Evolutionary conservation across 2,329 filamentous ascomycete genomes (phyloP), one percentile per base, ranked within the genome.

Genomic region (Coleophoma eucalyptorum): DNA sequence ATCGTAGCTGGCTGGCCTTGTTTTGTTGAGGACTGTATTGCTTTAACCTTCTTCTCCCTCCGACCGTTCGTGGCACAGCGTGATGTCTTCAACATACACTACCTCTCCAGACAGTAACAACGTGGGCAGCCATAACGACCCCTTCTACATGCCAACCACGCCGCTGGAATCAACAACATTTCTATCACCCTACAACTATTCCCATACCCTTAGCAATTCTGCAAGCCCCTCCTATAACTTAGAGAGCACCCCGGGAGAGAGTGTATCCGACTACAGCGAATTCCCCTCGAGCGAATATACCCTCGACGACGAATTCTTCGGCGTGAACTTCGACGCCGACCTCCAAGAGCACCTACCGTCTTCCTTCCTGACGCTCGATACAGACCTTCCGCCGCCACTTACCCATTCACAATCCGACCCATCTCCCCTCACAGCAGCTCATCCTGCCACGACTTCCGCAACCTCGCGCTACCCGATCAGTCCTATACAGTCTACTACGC

Each of bases 241-340:
- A 35, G 47, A 53, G 16, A 58, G 56, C 49, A 64, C 60, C 12
- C 57, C 60, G 15, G 62, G 60, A 32, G 63, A 62, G 40, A 62
- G 59, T 43, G 34, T 58, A 26, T 63, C 59, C 19, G 62, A 62
- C 10, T 64, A 61, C 40, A 65, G 60, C 50, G 58, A 55, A 38
- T 62, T 62, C 50, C 58, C 61, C 26, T 52, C 54, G 16, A 64
- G 62, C 49, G 63, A 66, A 26, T 55, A 59, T 50, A 58, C 57
- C 46, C 34, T 58, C 21, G 61, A 62, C 26, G 64, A 67, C 53
- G 57, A 58, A 31, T 67, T 64, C 58, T 61, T 63, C 38, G 63
- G 64, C 10, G 64, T 66, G n/a, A 61, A 66, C 57, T 66, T 66
- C 42, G 59, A 61, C 54, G 59, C 56, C 32, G 58, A 58, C 16